Base-by-base conservation (phyloP, 345 rosid species). In the Litchi chinensis region DNA sequence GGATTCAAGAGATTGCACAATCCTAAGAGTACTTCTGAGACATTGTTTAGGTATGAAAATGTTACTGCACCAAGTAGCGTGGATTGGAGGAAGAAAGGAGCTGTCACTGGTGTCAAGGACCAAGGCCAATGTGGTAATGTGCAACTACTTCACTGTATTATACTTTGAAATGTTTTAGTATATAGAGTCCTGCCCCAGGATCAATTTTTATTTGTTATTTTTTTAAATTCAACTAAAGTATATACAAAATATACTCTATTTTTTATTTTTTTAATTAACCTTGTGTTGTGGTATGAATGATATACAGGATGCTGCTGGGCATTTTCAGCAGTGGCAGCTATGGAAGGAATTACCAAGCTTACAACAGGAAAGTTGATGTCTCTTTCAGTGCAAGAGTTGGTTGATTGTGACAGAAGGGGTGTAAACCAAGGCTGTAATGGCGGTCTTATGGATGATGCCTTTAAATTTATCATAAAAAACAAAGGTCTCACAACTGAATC, bases 11-110 rank as follows among this genome's bases (percentile, higher is more conserved):
- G 69, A 60, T 68, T 60, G 28, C 12, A 22, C 3, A 60, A 60
- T 60, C 11, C 13, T n/a, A 60, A 60, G 28, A 60, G n/a, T 19
- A 11, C 44, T 9, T 3, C 8, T n/a, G 1, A 19, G 0, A 50
- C 59, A 32, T 26, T 56, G 1, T 79, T 79, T 73, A 46, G 48
- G 28, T 76, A 71, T 50, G 71, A 44, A 56, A 71, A 63, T 18
- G 66, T 78, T 13, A 78, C 79, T 4, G 79, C 41, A 0, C 85
- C 86, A 0, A 10, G 65, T 7, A 64, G 18, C 10, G n/a, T 82
- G 67, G 87, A 83, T 28, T 83, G 89, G 89, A 77, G 82, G 62
- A 67, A 40, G 28, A 71, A 75, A 66, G 87, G 89, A 8, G 83
- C 79, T 12, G 87, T 83, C 12, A 83, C 85, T n/a, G 52, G 39